Evolutionary conservation across 2,329 filamentous ascomycete species (phyloP).

Genomic region (Talaromyces rugulosus): DNA sequence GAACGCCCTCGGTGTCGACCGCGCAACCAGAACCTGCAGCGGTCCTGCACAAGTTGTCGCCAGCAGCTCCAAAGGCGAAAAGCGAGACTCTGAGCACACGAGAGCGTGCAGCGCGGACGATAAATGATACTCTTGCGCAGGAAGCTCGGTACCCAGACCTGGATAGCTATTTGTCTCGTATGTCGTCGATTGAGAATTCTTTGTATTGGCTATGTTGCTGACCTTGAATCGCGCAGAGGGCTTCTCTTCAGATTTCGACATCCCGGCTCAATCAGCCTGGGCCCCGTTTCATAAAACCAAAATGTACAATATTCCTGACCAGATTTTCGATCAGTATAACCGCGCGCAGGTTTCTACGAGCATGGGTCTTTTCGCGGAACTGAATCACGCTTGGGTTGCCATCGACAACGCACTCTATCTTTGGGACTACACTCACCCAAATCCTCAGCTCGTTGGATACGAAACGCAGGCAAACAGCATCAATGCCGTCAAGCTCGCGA

Average conservation of each 20-base stretch:
- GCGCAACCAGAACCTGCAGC: slow-evolving; percentile 25
- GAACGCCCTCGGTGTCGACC: slow-evolving; percentile 23
- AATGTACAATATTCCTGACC: slow-evolving; percentile 85
- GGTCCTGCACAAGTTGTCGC: slow-evolving; percentile 30
- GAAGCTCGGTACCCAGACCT: slow-evolving; percentile 84
- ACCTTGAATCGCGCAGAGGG: slow-evolving; percentile 58
- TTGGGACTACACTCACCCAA: slow-evolving; percentile 95
- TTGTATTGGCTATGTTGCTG: slow-evolving; percentile 19
- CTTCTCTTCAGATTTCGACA: slow-evolving; percentile 85
- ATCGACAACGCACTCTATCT: slow-evolving; percentile 95
- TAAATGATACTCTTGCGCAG: slow-evolving; percentile 71
- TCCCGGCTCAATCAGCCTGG: slow-evolving; percentile 66
- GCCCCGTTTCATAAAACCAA: slow-evolving; percentile 84
- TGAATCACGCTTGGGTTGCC: slow-evolving; percentile 92
- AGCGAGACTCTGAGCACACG: slow-evolving; percentile 61
- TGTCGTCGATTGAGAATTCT: slow-evolving; percentile 36
- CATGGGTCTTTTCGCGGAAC: slow-evolving; percentile 91
- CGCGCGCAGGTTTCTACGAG: slow-evolving; percentile 78
- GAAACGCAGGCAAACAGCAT: slow-evolving; percentile 87
- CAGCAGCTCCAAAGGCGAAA: slow-evolving; percentile 39
- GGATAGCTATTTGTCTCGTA: slow-evolving; percentile 83
- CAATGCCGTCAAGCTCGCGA: slow-evolving; percentile 81
- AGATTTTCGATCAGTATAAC: slow-evolving; percentile 90
- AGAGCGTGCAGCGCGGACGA: slow-evolving; percentile 73
- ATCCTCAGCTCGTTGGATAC: slow-evolving; percentile 85